phyloP scores from a whole-genome alignment of 2,329 filamentous ascomycete genomes.

The Aspergillus pseudoterreus region DNA sequence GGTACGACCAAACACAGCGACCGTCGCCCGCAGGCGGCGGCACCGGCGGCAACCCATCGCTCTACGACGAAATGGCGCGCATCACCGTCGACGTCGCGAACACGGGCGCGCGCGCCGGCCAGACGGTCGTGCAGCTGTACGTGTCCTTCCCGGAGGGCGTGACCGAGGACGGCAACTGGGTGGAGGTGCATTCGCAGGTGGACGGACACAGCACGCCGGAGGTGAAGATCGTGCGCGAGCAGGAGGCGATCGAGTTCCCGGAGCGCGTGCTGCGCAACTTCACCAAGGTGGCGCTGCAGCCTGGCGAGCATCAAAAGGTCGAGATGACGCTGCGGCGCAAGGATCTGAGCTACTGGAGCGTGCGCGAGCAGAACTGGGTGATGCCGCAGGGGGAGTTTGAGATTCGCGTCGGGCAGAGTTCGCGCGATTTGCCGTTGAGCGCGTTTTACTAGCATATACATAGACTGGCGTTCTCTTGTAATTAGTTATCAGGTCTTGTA shows the following conservation, averaged over 20 bases:
- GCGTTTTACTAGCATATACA: background rate
- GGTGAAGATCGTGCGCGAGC: conserved; percentile 15
- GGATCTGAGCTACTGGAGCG: conserved; percentile 72
- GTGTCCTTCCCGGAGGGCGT: conserved; percentile 57
- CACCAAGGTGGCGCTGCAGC: conserved; percentile 61
- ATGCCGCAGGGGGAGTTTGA: conserved; percentile 45
- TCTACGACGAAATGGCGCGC: conserved; percentile 49
- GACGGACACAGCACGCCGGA: background rate
- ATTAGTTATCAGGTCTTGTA: no score
- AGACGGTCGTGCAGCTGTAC: conserved; percentile 59
- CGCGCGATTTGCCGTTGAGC: conserved; percentile 28
- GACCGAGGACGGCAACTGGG: conserved; percentile 19
- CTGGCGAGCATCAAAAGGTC: conserved; percentile 53
- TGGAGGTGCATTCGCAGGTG: conserved; percentile 7
- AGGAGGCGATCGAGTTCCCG: conserved; percentile 60
- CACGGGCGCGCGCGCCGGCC: conserved; percentile 44
- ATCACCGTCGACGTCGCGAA: conserved; percentile 48
- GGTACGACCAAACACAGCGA: conserved; percentile 49
- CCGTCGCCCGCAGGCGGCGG: conserved; percentile 66
- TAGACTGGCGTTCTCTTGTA: no score
- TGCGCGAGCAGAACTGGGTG: conserved; percentile 65
- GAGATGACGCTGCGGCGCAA: conserved; percentile 60
- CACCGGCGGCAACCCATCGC: conserved; percentile 47
- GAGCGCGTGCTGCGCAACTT: conserved; percentile 63
- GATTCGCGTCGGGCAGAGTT: conserved; percentile 36